These are phyloP conservation scores for Sphenostylis stenocarpa DNA, from an alignment of 306 rosid genomes.

Conservation along the genomic window DNA sequence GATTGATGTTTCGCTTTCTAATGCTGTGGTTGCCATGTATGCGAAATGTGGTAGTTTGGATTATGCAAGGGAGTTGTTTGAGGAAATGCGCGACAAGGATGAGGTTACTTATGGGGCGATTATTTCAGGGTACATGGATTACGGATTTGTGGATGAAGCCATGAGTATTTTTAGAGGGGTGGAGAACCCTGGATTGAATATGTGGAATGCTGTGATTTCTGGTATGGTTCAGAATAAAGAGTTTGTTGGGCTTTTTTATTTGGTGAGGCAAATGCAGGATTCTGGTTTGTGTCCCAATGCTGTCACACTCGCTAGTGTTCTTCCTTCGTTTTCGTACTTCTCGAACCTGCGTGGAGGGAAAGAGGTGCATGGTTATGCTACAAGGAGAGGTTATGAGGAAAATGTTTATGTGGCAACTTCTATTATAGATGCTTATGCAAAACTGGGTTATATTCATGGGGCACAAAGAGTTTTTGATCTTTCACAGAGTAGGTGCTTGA, in stretches of 20 bases:
- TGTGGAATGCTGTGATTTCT: constrained; percentile 81
- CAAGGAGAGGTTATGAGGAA: constrained; percentile 51
- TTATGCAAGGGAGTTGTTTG: constrained; percentile 67
- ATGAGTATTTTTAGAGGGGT: constrained; percentile 54
- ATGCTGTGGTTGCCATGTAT: constrained; percentile 74
- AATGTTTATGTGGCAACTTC: constrained; percentile 72
- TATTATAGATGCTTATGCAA: constrained; percentile 68
- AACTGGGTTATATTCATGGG: constrained; percentile 64
- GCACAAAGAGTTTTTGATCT: constrained; percentile 63
- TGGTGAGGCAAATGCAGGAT: constrained; percentile 60
- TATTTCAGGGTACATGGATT: constrained; percentile 73
- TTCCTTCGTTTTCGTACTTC: constrained; percentile 58
- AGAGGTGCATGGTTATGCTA: constrained; percentile 77
- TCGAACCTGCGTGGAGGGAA: constrained; percentile 69
- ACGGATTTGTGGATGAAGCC: constrained; percentile 69
- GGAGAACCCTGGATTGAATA: constrained; percentile 47
- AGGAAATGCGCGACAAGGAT: constrained; percentile 69
- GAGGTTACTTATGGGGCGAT: constrained; percentile 68
- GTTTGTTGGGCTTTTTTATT: constrained; percentile 47
- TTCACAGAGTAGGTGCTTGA: constrained; percentile 50
- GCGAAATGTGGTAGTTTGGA: constrained; percentile 85
- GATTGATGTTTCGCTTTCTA: constrained; percentile 58
- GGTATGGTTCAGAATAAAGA: constrained; percentile 77
- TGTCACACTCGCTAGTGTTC: constrained; percentile 68
- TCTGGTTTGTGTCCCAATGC: constrained; percentile 63